These are phyloP conservation scores for Melastoma malabathricum DNA, from an alignment of 345 rosid genomes.

Conservation along the genomic window DNA sequence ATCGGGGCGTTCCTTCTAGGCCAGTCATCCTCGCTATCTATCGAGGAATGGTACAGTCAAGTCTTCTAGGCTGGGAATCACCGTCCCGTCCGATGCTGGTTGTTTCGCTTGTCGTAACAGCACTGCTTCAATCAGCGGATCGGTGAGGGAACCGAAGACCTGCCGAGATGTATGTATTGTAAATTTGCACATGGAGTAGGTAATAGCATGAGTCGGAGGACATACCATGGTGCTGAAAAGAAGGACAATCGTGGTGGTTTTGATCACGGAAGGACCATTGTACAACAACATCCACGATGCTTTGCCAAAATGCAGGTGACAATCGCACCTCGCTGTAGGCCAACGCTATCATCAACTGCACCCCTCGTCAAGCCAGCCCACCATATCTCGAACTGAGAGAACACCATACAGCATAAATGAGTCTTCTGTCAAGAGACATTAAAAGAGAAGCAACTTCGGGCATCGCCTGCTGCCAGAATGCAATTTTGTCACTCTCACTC, in stretches of 20 bases:
- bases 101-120: constrained; percentile 23
- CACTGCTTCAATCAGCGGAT: constrained; percentile 36
- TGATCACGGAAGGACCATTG: constrained; percentile 32
- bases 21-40: no score
- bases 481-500: constrained; percentile 15
- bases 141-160: constrained; percentile 47
- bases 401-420: no score
- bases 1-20: constrained; percentile 25
- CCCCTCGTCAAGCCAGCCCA: constrained; percentile 73
- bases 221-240: constrained; percentile 52
- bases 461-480: constrained; percentile 45
- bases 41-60: constrained; percentile 28
- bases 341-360: constrained; percentile 52
- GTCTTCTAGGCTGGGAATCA: constrained; percentile 34
- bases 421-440: no score
- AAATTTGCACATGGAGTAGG: no score
- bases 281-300: not conserved
- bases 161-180: constrained; percentile 5
- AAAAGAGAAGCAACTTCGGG: constrained; percentile 1
- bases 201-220: not conserved
- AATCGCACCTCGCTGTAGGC: constrained; percentile 28
- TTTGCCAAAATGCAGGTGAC: constrained; percentile 27
- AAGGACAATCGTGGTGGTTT: constrained; percentile 39
- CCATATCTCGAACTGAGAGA: constrained; percentile 45
- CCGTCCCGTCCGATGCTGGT: constrained; percentile 22